Base-by-base conservation (phyloP, 2,329 filamentous ascomycete genomes). In the Xylaria hypoxylon region DNA sequence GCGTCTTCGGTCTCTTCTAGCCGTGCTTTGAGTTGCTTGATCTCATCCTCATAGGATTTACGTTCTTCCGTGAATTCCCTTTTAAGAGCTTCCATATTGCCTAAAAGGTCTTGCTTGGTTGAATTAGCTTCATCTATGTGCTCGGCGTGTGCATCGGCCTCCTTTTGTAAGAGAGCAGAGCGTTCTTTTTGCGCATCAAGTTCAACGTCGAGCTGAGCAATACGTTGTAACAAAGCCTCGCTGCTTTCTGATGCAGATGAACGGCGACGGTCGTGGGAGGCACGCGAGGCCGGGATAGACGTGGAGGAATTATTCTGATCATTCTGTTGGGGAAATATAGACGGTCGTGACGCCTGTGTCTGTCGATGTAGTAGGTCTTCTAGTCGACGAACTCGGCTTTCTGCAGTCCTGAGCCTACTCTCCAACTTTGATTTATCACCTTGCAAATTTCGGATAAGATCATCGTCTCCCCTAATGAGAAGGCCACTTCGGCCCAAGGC, bases 331-430 rank as follows among this genome's bases (percentile, higher is more conserved):
- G 87, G 85, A 64, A 90, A 90, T 19, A 89, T 74, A n/a, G 80
- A 83, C 5, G 84, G 85, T 19, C 87, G 82, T 8, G 83, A 85
- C 26, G 85, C 81, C 59, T 89, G 87, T 64, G 83, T 87, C 79
- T 97, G 94, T 64, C 94, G 89, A 80, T 99, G 96, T 15, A 98
- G 84, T 13, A 99, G 82, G 76, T 97, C 95, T 80, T 99, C 96
- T 1, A 99, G 83, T 68, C 96, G 92, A 40, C 95, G 89, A 17
- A 99, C 91, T 28, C 96, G 90, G 75, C 94, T 97, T 77, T 96
- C 92, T 2, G 92, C 92, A n/a, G 91, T 92, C 79, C 87, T 92
- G 26, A 95, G 80, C 75, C 89, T 92, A 73, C 86, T 90, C 75
- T 94, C 91, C 5, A 92, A 79, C 73, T 89, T 92, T 2, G 83